Percentiles rank a stretch among this genome's conserved stretches.
phyloP scores from a whole-genome alignment of 2,329 filamentous ascomycete species.

The Xylariomycetidae sp. region DNA sequence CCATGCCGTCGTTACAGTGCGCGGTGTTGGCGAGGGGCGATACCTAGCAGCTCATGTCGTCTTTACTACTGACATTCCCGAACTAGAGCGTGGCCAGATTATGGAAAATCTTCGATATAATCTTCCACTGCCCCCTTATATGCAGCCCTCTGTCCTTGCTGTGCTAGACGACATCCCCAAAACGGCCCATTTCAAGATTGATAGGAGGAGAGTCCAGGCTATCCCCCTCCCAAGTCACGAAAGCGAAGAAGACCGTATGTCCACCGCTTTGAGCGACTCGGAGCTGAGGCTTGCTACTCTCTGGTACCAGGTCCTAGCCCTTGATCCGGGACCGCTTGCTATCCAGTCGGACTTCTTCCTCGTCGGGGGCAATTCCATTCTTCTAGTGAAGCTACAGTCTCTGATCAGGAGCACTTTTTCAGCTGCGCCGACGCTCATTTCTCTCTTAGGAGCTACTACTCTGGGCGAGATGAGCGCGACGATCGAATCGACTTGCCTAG shows the following conservation, averaged over 20 bases:
- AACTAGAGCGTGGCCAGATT: not conserved
- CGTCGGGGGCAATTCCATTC: slow-evolving; percentile 36
- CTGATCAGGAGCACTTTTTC: slow-evolving; percentile 28
- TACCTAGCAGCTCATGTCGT: too few relatives aligned
- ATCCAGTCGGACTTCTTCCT: slow-evolving; percentile 35
- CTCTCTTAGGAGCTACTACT: slow-evolving; percentile 32
- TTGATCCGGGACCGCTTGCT: too few relatives aligned
- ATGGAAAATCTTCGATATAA: slow-evolving; percentile 6
- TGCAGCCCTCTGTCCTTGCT: slow-evolving; percentile 26
- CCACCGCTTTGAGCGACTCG: not conserved
- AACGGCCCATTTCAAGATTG: slow-evolving; percentile 26
- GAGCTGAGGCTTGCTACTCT: not conserved
- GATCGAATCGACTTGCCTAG: slow-evolving; percentile 13
- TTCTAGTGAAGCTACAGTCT: slow-evolving; percentile 31
- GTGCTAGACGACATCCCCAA: slow-evolving; percentile 22
- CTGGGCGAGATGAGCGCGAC: slow-evolving; percentile 35
- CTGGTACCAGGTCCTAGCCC: not conserved
- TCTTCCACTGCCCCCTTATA: slow-evolving; percentile 29
- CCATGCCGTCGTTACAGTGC: slow-evolving; percentile 2
- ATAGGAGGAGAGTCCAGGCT: slow-evolving; percentile 20
- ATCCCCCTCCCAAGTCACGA: slow-evolving; percentile 17
- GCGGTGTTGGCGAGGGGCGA: too few relatives aligned
- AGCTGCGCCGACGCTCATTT: slow-evolving; percentile 23
- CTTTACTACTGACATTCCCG: not conserved
- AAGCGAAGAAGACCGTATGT: not conserved